Evolutionary conservation across 148 eudicot species (phyloP).

Genomic region (Cornus controversa): DNA sequence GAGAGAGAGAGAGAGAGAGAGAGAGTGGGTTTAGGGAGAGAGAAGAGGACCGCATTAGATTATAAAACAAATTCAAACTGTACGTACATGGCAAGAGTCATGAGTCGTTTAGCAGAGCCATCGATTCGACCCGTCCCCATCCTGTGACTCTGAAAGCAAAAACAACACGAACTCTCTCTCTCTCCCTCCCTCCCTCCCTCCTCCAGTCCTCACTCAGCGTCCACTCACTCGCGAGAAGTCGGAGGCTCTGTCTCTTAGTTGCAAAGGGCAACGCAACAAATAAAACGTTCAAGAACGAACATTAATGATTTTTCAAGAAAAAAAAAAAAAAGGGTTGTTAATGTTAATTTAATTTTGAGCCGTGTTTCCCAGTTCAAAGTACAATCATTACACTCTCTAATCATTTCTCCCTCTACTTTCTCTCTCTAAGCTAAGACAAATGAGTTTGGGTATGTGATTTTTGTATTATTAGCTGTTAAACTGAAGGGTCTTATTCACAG

Average conservation of each 20-base stretch:
- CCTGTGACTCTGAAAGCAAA: not conserved
- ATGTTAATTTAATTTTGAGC: conserved; percentile 1
- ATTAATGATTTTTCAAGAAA: no score
- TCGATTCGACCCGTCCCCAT: conserved; percentile 1
- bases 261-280: not conserved
- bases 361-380: conserved; percentile 5
- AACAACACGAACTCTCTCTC: not conserved
- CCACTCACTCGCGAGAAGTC: conserved; percentile 9
- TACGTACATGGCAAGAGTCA: not conserved
- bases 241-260: not conserved
- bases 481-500: conserved; percentile 28
- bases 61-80: not conserved
- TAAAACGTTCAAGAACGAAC: not conserved
- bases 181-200: not conserved
- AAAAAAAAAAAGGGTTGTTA: not conserved
- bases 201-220: not conserved
- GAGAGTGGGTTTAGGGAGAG: no score
- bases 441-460: not conserved
- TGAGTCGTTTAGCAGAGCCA: not conserved
- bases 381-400: conserved; percentile 14
- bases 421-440: not conserved
- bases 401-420: conserved; percentile 3
- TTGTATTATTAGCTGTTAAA: conserved; percentile 11
- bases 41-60: not conserved
- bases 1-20: not conserved